These are phyloP conservation scores for Nakazawaea laoshanensis DNA, from an alignment of 805 yeast species.

Conservation along the genomic window DNA sequence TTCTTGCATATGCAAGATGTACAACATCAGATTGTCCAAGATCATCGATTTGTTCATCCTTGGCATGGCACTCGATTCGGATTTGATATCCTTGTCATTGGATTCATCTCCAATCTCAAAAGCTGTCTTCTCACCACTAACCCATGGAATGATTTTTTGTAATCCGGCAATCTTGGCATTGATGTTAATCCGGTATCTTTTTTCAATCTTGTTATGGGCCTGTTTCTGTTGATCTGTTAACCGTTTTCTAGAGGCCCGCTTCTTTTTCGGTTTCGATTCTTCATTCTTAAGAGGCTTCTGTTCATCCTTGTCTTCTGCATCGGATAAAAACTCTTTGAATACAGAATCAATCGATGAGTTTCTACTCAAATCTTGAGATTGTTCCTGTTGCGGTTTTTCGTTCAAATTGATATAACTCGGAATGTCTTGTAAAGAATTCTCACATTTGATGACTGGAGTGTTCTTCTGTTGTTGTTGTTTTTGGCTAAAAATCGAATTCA, in stretches of 20 bases:
- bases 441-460: slow-evolving; percentile 10
- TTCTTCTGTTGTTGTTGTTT: too few relatives aligned
- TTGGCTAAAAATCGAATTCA: too few relatives aligned
- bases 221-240: slow-evolving; percentile 52
- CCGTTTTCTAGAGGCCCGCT: slow-evolving; percentile 46
- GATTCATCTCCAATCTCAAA: slow-evolving; percentile 34
- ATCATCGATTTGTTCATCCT: slow-evolving; percentile 59
- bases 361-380: slow-evolving; percentile 3
- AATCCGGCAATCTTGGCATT: slow-evolving; percentile 63
- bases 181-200: slow-evolving; percentile 62
- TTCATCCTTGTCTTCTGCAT: slow-evolving; percentile 5
- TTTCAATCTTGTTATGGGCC: slow-evolving; percentile 68
- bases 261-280: slow-evolving; percentile 25
- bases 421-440: slow-evolving; percentile 5
- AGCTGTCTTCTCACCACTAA: slow-evolving; percentile 52
- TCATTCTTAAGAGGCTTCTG: not conserved
- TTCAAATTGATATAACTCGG: slow-evolving; percentile 5
- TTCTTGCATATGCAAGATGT: slow-evolving; percentile 43
- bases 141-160: slow-evolving; percentile 62
- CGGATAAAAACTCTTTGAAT: slow-evolving; percentile 9
- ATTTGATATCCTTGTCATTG: slow-evolving; percentile 1
- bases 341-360: slow-evolving; percentile 10
- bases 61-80: slow-evolving; percentile 15
- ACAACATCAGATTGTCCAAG: slow-evolving; percentile 59
- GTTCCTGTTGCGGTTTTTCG: not conserved